Percentiles rank a stretch among this genome's conserved stretches.
These are phyloP conservation scores for Boletus subparvulus DNA, from an alignment of 768 basidiomycete species.

Conservation along the genomic window DNA sequence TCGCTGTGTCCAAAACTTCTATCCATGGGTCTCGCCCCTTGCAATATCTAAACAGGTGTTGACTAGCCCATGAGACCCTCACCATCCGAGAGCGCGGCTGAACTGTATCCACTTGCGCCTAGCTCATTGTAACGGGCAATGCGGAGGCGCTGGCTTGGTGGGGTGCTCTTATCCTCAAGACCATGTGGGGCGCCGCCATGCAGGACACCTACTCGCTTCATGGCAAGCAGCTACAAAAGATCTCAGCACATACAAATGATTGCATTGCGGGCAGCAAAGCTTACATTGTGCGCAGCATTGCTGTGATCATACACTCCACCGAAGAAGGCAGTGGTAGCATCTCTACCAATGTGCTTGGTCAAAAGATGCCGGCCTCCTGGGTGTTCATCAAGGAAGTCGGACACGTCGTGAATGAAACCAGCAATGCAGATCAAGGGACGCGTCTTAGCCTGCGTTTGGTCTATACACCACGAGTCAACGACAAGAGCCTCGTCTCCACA, in stretches of 20 bases:
- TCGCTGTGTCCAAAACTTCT: conserved; percentile 8
- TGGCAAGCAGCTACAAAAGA: conserved; percentile 31
- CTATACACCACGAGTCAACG: conserved; percentile 35
- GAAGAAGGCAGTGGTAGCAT: conserved; percentile 92
- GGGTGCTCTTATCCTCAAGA: conserved; percentile 60
- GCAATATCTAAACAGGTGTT: neutral
- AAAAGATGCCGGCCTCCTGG: conserved; percentile 87
- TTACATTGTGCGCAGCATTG: conserved; percentile 82
- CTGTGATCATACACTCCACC: conserved; percentile 90
- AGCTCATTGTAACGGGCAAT: conserved; percentile 67
- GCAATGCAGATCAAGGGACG: conserved; percentile 84
- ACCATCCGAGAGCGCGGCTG: conserved; percentile 57
- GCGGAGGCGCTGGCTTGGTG: conserved; percentile 70
- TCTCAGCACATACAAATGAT: conserved; percentile 4
- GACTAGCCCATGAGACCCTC: conserved; percentile 47
- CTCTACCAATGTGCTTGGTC: conserved; percentile 82
- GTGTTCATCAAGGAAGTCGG: conserved; percentile 84
- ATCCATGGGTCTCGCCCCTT: neutral
- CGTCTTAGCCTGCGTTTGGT: conserved; percentile 74
- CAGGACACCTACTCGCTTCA: conserved; percentile 58
- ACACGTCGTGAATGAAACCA: conserved; percentile 91
- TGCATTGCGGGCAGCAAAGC: conserved; percentile 15
- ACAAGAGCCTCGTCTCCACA: neutral
- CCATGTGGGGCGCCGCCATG: conserved; percentile 54
- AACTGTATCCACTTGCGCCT: conserved; percentile 47